A percentile compares a stretch with the other conserved stretches of the same genome.
Conservation (phyloP, 2,329 filamentous ascomycete genomes). For the Akanthomyces muscarius region DNA sequence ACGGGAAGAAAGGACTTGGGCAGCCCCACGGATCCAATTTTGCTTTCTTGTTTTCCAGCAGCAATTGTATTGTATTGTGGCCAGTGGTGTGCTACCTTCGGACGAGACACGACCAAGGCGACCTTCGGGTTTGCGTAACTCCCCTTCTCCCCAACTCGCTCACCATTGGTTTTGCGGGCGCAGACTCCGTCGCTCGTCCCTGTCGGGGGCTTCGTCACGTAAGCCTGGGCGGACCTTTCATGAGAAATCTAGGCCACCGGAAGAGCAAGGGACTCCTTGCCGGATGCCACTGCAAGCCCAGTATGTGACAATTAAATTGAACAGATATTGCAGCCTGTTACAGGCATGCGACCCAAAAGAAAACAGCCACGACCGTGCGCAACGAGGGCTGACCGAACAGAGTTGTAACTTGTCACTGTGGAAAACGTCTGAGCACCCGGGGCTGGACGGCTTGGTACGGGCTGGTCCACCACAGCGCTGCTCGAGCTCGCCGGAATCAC, state of each 20-base stretch:
- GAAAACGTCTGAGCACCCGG: constrained; percentile 9
- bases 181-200: background rate
- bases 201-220: background rate
- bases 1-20: background rate
- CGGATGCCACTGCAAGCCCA: constrained; percentile 8
- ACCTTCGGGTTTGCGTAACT: background rate
- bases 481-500: constrained; percentile 9
- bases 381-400: constrained; percentile 6
- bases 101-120: constrained; percentile 4
- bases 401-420: constrained; percentile 9
- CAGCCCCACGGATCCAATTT: constrained; percentile 2
- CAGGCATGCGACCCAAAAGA: constrained; percentile 12
- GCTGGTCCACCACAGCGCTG: background rate
- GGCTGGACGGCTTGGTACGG: constrained; percentile 12
- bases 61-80: background rate
- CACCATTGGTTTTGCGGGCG: constrained; percentile 8
- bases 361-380: constrained; percentile 11
- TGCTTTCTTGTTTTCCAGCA: background rate
- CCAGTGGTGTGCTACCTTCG: background rate
- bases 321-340: constrained; percentile 10
- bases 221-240: background rate
- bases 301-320: constrained; percentile 11
- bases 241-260: constrained; percentile 11
- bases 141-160: background rate
- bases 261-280: background rate